A percentile compares a stretch with the other conserved stretches of the same genome.
Conservation (phyloP, 1,284 basidiomycete genomes). For the Trichosporon sp. region DNA sequence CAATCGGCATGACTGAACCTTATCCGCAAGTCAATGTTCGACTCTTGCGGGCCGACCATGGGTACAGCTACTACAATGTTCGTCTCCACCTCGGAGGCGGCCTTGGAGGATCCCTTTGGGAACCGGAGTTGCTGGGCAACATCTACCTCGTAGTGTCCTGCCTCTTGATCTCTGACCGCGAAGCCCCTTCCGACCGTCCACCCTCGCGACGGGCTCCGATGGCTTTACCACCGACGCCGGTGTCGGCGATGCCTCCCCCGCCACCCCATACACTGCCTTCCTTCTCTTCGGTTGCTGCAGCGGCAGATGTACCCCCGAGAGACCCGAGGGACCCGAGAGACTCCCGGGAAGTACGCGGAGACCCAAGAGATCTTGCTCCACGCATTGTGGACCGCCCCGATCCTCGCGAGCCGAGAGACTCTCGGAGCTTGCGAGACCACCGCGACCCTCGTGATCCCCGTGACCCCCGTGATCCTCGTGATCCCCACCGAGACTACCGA, state of each 20-base stretch:
- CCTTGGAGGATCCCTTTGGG: slow-evolving; percentile 38
- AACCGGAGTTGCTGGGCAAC: slow-evolving; percentile 30
- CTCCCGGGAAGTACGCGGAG: no score
- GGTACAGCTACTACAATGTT: slow-evolving; percentile 37
- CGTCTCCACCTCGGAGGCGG: slow-evolving; percentile 44
- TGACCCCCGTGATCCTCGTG: background rate
- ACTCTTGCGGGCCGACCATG: slow-evolving; percentile 31
- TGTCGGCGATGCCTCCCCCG: slow-evolving; percentile 10
- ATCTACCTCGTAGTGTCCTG: slow-evolving; percentile 43
- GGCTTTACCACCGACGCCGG: background rate
- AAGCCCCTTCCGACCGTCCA: slow-evolving; percentile 16
- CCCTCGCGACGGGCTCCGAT: background rate
- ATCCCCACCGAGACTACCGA: background rate
- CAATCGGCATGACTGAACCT: slow-evolving; percentile 41
- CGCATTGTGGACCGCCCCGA: background rate
- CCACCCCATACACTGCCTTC: slow-evolving; percentile 13
- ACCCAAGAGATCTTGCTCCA: background rate
- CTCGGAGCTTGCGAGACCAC: background rate
- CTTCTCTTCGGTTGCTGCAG: slow-evolving; percentile 20
- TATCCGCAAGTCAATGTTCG: slow-evolving; percentile 45
- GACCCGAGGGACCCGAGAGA: background rate
- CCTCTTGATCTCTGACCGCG: slow-evolving; percentile 28
- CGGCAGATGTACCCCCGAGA: slow-evolving; percentile 4
- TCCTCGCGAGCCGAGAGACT: background rate
- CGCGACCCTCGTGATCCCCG: background rate